Conservation (phyloP, 352 stramenopile genomes). For the Phytophthora colocasiae region DNA sequence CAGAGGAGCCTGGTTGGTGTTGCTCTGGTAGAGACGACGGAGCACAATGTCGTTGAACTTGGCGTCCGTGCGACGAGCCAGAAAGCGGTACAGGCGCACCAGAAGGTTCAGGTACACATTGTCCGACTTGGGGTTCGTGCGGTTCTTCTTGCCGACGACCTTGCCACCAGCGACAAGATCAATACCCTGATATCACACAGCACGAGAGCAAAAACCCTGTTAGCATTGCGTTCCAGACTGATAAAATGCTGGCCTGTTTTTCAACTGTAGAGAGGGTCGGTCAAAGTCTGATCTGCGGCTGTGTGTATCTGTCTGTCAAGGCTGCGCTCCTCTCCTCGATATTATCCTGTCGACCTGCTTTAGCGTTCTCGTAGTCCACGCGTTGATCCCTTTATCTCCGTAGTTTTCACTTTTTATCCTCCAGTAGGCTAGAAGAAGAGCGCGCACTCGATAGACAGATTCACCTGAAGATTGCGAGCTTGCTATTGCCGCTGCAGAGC, state of each 20-base stretch:
- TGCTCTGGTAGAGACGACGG: slow-evolving; percentile 99
- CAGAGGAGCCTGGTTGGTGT: slow-evolving; percentile 98
- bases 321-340: slow-evolving; percentile 4
- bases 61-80: slow-evolving; percentile 97
- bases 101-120: slow-evolving; percentile 99
- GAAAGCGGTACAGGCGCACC: slow-evolving; percentile 97
- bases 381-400: neutral
- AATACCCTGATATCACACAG: slow-evolving; percentile 92
- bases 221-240: slow-evolving; percentile 16
- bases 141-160: slow-evolving; percentile 98
- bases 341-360: slow-evolving; percentile 26
- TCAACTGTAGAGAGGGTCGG: slow-evolving; percentile 6
- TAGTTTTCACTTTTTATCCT: neutral
- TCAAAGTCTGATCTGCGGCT: neutral
- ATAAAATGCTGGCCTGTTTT: neutral
- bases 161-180: slow-evolving; percentile 99
- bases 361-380: neutral
- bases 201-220: slow-evolving; percentile 23
- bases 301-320: slow-evolving; percentile 9
- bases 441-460: slow-evolving; percentile 15
- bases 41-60: slow-evolving; percentile 99
- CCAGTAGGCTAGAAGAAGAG: slow-evolving; percentile 1
- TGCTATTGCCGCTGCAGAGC: slow-evolving; percentile 6
- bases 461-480: slow-evolving; percentile 4
- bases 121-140: slow-evolving; percentile 97